Evolutionary conservation across 768 basidiomycete genomes (phyloP).

Genomic region (Auriculariales sp.): DNA sequence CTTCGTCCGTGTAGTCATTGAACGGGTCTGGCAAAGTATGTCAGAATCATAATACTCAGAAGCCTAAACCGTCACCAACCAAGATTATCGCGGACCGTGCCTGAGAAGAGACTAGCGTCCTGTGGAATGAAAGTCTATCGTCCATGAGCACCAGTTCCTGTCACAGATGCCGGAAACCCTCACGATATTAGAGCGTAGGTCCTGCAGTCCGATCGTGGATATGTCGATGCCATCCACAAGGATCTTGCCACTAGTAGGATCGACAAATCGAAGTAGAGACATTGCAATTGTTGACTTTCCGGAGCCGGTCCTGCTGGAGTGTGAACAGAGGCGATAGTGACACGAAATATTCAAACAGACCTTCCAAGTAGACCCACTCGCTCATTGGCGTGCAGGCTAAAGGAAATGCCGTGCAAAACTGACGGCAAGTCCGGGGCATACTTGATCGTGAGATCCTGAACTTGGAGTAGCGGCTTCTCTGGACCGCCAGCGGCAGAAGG

Average conservation of each 20-base stretch:
- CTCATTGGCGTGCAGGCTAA: constrained; percentile 15
- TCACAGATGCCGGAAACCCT: neutral
- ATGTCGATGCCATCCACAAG: constrained; percentile 27
- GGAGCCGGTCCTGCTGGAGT: constrained; percentile 4
- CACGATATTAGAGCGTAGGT: constrained; percentile 11
- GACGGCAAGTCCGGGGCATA: constrained; percentile 13
- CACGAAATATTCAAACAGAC: constrained; percentile 13
- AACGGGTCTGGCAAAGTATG: constrained; percentile 23
- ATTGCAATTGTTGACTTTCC: constrained; percentile 19
- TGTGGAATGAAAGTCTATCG: constrained; percentile 23
- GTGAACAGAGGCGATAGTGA: neutral
- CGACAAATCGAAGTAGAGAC: constrained; percentile 23
- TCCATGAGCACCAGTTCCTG: neutral
- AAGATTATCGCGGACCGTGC: constrained; percentile 8
- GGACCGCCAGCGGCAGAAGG: constrained; percentile 12
- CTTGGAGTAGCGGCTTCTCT: constrained; percentile 13
- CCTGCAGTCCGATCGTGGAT: constrained; percentile 22
- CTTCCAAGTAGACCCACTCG: constrained; percentile 23
- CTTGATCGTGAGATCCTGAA: constrained; percentile 17
- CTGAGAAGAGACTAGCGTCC: constrained; percentile 11
- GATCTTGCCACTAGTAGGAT: constrained; percentile 21
- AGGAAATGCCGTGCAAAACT: constrained; percentile 21
- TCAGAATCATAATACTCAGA: neutral
- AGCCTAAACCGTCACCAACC: neutral
- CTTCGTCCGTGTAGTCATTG: constrained; percentile 61